These are phyloP conservation scores for Suillus tomentosus DNA, from an alignment of 768 basidiomycete species.

Conservation along the genomic window DNA sequence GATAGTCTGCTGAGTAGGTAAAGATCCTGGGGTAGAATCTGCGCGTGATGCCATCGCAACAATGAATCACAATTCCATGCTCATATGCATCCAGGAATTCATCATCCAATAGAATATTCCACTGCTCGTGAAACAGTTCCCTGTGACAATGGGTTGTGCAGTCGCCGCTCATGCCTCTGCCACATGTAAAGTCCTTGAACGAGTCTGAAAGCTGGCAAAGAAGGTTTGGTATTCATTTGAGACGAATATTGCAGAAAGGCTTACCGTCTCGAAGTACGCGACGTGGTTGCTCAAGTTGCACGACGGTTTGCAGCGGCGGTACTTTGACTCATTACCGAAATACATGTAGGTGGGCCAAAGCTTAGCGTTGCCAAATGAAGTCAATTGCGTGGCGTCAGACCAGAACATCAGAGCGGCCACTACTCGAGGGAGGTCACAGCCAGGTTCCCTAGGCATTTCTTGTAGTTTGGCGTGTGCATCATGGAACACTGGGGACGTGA, in stretches of 20 bases:
- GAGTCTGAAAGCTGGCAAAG: no score
- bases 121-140: slow-evolving; percentile 16
- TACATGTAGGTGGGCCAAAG: slow-evolving; percentile 30
- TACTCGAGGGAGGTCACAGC: slow-evolving; percentile 19
- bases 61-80: slow-evolving; percentile 21
- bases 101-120: slow-evolving; percentile 16
- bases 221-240: no score
- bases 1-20: slow-evolving; percentile 24
- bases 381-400: slow-evolving; percentile 35
- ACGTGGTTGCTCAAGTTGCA: slow-evolving; percentile 15
- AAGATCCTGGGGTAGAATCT: slow-evolving; percentile 21
- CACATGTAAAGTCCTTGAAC: slow-evolving; percentile 9
- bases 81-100: slow-evolving; percentile 19
- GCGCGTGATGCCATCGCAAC: slow-evolving; percentile 15
- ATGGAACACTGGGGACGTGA: slow-evolving; percentile 15
- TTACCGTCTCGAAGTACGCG: slow-evolving; percentile 16
- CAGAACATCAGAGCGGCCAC: slow-evolving; percentile 32
- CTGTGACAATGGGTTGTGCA: slow-evolving; percentile 18
- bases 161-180: slow-evolving; percentile 4
- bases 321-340: slow-evolving; percentile 30
- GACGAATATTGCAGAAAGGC: no score
- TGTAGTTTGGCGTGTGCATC: slow-evolving; percentile 13
- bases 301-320: slow-evolving; percentile 19
- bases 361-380: slow-evolving; percentile 30
- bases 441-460: slow-evolving; percentile 12